Percentiles rank a stretch among this genome's conserved stretches.
Evolutionary conservation across 345 rosid genomes (phyloP).

Genomic region (Sisymbrium altissimum): DNA sequence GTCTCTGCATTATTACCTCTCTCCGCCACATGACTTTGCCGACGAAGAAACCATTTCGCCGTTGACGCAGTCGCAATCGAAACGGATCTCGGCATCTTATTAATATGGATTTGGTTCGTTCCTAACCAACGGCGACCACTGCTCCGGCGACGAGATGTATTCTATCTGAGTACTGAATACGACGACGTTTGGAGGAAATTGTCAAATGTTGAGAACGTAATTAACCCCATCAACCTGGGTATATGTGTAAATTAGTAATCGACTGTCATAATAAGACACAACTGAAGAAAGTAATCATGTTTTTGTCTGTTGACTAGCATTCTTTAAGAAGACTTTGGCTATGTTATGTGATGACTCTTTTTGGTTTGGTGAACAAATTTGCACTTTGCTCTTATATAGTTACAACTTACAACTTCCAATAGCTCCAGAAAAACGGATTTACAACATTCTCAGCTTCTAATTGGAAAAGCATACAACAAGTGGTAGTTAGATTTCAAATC

Average conservation of each 20-base stretch:
- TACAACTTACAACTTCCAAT: not conserved
- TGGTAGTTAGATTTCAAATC: no score
- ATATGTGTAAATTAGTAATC: no score
- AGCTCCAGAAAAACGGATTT: not conserved
- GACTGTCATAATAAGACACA: no score
- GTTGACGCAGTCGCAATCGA: not conserved
- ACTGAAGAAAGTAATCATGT: no score
- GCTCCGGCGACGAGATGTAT: not conserved
- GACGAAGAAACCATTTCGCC: slow-evolving; percentile 14
- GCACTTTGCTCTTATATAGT: not conserved
- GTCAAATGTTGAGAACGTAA: no score
- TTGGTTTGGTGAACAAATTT: not conserved
- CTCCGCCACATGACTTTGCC: not conserved
- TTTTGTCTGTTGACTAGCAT: no score
- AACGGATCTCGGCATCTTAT: slow-evolving; percentile 5
- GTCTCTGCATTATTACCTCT: not conserved
- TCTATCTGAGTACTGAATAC: not conserved
- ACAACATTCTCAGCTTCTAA: not conserved
- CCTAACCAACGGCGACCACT: not conserved
- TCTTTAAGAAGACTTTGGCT: no score
- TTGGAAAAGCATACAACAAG: not conserved
- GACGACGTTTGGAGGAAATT: not conserved
- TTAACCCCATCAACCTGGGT: no score
- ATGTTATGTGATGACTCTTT: no score
- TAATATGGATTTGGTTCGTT: not conserved